A percentile compares a stretch with the other conserved stretches of the same genome.
phyloP scores from a whole-genome alignment of 2,329 filamentous ascomycete genomes.

The Pseudogymnoascus verrucosus region DNA sequence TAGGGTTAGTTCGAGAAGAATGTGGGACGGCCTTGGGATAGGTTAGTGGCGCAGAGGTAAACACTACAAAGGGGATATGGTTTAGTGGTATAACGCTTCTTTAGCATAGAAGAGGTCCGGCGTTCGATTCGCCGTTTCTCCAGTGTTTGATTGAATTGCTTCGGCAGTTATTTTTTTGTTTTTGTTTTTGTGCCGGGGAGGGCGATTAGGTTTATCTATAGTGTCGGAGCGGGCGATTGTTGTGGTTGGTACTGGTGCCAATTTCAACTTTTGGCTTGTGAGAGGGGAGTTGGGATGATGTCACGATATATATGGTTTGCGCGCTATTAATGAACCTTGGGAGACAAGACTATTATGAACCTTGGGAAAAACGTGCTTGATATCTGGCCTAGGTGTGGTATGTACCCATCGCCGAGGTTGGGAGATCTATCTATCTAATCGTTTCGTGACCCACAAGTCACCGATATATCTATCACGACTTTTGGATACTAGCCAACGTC shows the following conservation, averaged over 20 bases:
- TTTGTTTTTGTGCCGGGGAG: neutral
- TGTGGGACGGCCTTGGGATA: neutral
- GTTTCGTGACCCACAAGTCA: neutral
- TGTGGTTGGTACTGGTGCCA: too few relatives aligned
- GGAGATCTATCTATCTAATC: neutral
- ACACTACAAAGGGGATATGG: neutral
- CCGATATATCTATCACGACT: neutral
- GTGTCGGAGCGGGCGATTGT: neutral
- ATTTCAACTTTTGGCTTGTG: neutral
- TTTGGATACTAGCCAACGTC: neutral
- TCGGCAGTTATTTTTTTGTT: neutral
- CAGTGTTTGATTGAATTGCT: neutral
- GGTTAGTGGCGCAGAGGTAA: neutral
- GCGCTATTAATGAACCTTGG: neutral
- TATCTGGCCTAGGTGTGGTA: neutral
- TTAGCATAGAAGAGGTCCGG: conserved; percentile 5
- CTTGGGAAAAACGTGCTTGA: neutral
- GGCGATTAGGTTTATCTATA: neutral
- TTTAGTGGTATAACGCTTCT: conserved; percentile 1
- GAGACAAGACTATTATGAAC: too few relatives aligned
- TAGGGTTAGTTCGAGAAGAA: too few relatives aligned
- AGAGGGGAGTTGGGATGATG: neutral
- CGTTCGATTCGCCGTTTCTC: conserved; percentile 5
- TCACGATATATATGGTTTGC: neutral
- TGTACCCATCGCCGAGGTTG: neutral